phyloP scores from a whole-genome alignment of 306 rosid genomes.

The Delonix regia region DNA sequence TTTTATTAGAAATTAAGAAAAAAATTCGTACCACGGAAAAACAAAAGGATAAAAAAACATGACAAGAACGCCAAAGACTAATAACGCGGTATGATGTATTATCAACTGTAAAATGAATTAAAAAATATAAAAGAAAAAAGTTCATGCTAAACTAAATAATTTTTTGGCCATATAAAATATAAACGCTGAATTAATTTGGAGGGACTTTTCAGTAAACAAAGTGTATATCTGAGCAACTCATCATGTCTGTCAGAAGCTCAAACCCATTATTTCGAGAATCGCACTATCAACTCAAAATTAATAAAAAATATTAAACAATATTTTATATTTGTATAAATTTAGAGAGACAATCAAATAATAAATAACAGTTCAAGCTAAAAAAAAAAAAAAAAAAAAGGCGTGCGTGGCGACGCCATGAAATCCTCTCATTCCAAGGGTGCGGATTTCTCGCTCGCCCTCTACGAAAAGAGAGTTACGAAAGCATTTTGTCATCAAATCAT shows the following conservation, averaged over 20 bases:
- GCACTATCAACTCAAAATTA: too few relatives aligned
- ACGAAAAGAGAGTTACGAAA: too few relatives aligned
- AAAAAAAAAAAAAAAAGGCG: not conserved
- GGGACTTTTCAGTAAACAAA: not conserved
- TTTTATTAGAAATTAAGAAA: not conserved
- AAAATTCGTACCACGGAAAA: not conserved
- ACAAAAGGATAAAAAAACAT: not conserved
- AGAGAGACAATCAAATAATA: too few relatives aligned
- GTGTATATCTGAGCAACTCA: not conserved
- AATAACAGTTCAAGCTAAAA: too few relatives aligned
- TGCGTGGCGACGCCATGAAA: conserved; percentile 50
- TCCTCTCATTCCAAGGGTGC: not conserved
- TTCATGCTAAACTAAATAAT: not conserved
- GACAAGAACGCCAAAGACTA: not conserved
- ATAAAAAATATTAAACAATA: too few relatives aligned
- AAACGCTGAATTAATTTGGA: not conserved
- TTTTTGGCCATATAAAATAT: not conserved
- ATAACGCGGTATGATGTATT: not conserved
- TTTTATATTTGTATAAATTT: too few relatives aligned
- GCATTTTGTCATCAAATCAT: not conserved
- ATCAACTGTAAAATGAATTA: not conserved
- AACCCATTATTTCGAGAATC: not conserved
- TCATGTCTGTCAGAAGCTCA: not conserved
- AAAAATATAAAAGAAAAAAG: not conserved
- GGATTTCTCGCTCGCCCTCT: conserved; percentile 20